phyloP scores from a whole-genome alignment of 495 filamentous ascomycete genomes.

The Entonaema liquescens region DNA sequence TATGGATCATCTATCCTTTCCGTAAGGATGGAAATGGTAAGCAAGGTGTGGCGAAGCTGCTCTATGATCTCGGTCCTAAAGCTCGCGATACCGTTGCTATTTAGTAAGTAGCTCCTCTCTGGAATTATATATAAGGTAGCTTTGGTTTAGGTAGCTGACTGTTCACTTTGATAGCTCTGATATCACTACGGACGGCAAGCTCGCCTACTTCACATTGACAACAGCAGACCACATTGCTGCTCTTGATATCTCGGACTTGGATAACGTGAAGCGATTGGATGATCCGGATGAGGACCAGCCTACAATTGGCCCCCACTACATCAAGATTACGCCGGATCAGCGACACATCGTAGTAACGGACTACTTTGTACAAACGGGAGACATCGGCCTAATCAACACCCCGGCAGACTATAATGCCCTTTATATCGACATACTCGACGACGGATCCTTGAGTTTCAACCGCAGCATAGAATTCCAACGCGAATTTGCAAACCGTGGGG shows the following conservation, averaged over 20 bases:
- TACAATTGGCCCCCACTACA: conserved; percentile 68
- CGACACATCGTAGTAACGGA: conserved; percentile 69
- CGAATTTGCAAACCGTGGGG: conserved; percentile 62
- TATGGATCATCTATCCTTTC: conserved; percentile 73
- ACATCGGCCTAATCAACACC: conserved; percentile 68
- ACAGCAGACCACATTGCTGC: conserved; percentile 71
- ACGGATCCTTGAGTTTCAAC: conserved; percentile 66
- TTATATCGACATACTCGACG: conserved; percentile 65
- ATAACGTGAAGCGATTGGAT: conserved; percentile 67
- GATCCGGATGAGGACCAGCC: conserved; percentile 66
- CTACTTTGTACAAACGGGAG: conserved; percentile 72
- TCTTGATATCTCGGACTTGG: conserved; percentile 68
- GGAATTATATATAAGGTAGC: background rate
- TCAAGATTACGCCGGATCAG: conserved; percentile 71
- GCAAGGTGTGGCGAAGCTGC: conserved; percentile 64
- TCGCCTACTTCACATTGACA: conserved; percentile 68
- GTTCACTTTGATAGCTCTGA: conserved; percentile 50
- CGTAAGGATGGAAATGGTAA: conserved; percentile 61
- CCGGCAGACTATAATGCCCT: conserved; percentile 69
- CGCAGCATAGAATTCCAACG: conserved; percentile 64
- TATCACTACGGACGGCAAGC: conserved; percentile 66
- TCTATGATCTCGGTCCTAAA: conserved; percentile 66
- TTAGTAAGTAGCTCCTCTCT: conserved; percentile 52
- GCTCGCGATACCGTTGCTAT: conserved; percentile 66
- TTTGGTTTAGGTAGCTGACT: background rate